Evolutionary conservation across 2,329 filamentous ascomycete genomes (phyloP), one percentile per base, ranked within the genome.

Genomic region (Mollisia scopiformis): DNA sequence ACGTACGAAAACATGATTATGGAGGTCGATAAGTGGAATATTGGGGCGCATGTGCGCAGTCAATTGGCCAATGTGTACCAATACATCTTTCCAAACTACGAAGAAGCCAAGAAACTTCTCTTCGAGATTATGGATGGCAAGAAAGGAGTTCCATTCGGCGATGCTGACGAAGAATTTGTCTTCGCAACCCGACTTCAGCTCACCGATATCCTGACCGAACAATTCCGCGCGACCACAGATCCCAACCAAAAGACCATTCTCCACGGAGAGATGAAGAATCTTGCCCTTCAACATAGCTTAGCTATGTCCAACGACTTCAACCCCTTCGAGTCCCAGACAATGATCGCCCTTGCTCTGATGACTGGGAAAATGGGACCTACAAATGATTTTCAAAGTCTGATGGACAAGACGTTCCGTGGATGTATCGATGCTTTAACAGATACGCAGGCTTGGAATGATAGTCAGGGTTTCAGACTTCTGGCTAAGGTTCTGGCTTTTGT

Each of bases 361-460:
- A 62, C 58, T 11, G 55, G 62, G 10, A 61, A 59, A 54, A 55
- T 68, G 25, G 62, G 55, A 25, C 56, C 58, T 7, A 46, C 62
- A 6, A 39, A 59, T 16, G 62, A 68, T 30, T 69, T 64, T 43
- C 58, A 66, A 27, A 55, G 53, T n/a, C 39, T 58, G 3, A 54
- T 69, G 33, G 30, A 66, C 19, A 60, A 61, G 2, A 53, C 58
- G 1, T 68, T 69, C 35, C 21, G 62, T 10, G 46, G 41, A 10
- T 68, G 66, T 41, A 39, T 62, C 3, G 60, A 60, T 11, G 57
- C 51, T 1, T 55, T 68, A 11, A 62, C 54, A 13, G 67, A 70
- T 35, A 55, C 33, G 3, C 52, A 57, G 16, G 59, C 60, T 23
- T 64, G 62, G 53, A 70, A 69, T 37, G 67, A 70, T 56, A 53